Base-by-base conservation (phyloP, 1,139 yeast species). In the Yamadazyma siamensis region DNA sequence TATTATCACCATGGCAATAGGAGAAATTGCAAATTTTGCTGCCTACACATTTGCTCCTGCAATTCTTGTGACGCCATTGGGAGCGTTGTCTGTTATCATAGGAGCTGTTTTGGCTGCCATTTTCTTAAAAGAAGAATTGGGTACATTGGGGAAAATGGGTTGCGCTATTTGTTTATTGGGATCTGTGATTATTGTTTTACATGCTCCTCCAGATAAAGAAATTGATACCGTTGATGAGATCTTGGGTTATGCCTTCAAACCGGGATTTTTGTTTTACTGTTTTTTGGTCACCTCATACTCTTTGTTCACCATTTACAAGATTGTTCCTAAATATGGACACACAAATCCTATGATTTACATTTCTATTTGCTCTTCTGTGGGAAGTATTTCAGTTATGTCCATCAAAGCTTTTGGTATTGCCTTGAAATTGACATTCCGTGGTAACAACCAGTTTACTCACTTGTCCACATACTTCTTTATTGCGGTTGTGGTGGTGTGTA, bases 11-110 rank as follows among this genome's bases (percentile, higher is more conserved):
- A 88, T 87, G 96, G 95, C 94, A 2, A 59, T 87, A 21, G 96
- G 96, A 4, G 96, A 87, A 54, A 63, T 87, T 27, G 95, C 96
- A 35, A 87, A 87, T 55, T 87, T 87, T 55, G 96, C 96, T 9
- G 96, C 96, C 1, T 87, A 87, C 52, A 88, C 96, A 1, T 87
- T 87, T 69, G 96, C 96, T 0, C 96, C 96, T 2, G 95, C 96
- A 1, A 85, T 88, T 41, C 61, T 87, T 46, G 96, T 87, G 25
- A 88, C 96, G 3, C 96, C 96, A 3, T 66, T 87, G 35, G 96
- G 96, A 8, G 96, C 96, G 0, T 64, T 87, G 21, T 79, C 89
- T 3, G 96, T 87, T 21, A 85, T 87, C 42, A 87, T 87, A 39
- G 96, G 91, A 11, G 95, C 96, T 3, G 87, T 87, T 8, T 65